Evolutionary conservation across 1,284 basidiomycete species (phyloP).

Genomic region (Cryptococcus neoformans): DNA sequence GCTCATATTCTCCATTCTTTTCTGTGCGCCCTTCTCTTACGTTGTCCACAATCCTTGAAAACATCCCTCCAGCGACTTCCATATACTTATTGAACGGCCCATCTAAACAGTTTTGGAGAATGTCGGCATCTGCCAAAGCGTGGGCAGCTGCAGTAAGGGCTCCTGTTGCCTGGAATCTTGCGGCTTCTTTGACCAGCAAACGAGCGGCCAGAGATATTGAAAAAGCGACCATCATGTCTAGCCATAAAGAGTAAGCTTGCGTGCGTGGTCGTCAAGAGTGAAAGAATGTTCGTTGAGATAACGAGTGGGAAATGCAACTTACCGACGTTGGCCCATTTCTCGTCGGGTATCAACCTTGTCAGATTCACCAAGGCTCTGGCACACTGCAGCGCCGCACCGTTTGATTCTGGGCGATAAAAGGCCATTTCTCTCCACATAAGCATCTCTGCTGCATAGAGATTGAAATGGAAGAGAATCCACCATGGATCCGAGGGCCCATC

Average conservation of each 20-base stretch:
- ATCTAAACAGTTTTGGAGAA: slow-evolving; percentile 19
- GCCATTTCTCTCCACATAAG: slow-evolving; percentile 35
- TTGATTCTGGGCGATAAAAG: slow-evolving; percentile 17
- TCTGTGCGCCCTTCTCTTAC: slow-evolving; percentile 32
- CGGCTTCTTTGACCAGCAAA: slow-evolving; percentile 32
- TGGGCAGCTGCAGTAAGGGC: slow-evolving; percentile 14
- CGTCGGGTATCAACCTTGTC: slow-evolving; percentile 15
- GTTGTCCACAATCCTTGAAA: slow-evolving; percentile 26
- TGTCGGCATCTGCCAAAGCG: slow-evolving; percentile 26
- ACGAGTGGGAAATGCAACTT: background rate
- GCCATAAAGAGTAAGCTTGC: background rate
- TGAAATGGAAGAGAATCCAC: slow-evolving; percentile 35
- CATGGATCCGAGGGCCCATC: slow-evolving; percentile 30
- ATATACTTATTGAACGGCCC: slow-evolving; percentile 24
- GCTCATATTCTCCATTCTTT: slow-evolving; percentile 39
- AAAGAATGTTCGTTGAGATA: too few species aligned
- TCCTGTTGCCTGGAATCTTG: slow-evolving; percentile 11
- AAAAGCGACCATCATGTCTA: slow-evolving; percentile 32
- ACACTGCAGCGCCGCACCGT: slow-evolving; percentile 27
- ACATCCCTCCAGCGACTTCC: slow-evolving; percentile 26
- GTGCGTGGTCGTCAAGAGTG: background rate
- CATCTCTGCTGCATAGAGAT: slow-evolving; percentile 37
- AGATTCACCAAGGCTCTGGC: slow-evolving; percentile 31
- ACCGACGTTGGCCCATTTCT: slow-evolving; percentile 35
- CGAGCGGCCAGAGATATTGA: slow-evolving; percentile 29